A percentile compares a stretch with the other conserved stretches of the same genome.
Conservation (phyloP, 352 stramenopile genomes). For the Phytophthora sp. region DNA sequence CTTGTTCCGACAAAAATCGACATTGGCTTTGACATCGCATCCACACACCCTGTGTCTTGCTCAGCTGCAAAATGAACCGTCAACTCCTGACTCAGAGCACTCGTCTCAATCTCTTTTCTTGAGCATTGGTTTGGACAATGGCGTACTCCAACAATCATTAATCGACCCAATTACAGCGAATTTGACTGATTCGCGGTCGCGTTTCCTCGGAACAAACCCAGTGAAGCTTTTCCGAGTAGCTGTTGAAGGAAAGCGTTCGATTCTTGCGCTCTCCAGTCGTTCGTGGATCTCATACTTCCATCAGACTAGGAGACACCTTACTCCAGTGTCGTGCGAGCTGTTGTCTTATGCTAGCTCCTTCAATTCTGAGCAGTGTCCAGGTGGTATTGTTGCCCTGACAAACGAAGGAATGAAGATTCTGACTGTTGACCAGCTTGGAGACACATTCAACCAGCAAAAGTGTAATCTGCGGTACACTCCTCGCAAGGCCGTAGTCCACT, state of each 20-base stretch:
- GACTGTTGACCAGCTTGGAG: constrained; percentile 94
- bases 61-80: constrained; percentile 78
- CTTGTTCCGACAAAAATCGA: constrained; percentile 88
- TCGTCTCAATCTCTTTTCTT: constrained; percentile 77
- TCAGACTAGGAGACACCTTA: constrained; percentile 91
- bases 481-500: constrained; percentile 94
- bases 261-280: constrained; percentile 95
- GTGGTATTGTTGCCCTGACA: constrained; percentile 97
- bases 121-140: constrained; percentile 94
- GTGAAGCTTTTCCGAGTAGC: constrained; percentile 96
- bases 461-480: constrained; percentile 97
- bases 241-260: constrained; percentile 88
- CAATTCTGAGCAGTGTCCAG: constrained; percentile 94
- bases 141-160: constrained; percentile 93
- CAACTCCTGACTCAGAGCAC: constrained; percentile 53
- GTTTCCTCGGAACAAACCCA: constrained; percentile 94
- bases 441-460: constrained; percentile 98
- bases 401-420: constrained; percentile 98
- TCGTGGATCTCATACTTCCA: constrained; percentile 97
- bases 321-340: constrained; percentile 95
- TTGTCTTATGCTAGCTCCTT: constrained; percentile 97
- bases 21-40: constrained; percentile 80
- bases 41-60: constrained; percentile 84
- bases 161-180: constrained; percentile 90
- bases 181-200: constrained; percentile 88